These are phyloP conservation scores for Suillus plorans DNA, from an alignment of 768 basidiomycete species.

Conservation along the genomic window DNA sequence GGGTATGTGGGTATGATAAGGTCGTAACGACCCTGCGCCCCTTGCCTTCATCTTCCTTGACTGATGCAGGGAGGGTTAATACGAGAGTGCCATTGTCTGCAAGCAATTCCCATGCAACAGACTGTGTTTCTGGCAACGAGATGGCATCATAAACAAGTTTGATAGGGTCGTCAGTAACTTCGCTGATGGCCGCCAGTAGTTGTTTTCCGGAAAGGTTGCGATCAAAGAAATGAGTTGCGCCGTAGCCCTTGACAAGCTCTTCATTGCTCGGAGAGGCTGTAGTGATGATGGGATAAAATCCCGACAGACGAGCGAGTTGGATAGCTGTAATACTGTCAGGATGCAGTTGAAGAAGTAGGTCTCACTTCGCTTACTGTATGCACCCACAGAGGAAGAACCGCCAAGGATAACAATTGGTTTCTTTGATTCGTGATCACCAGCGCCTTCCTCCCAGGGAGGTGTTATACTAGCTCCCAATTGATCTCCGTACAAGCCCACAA, in stretches of 20 bases:
- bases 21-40: slow-evolving; percentile 21
- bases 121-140: slow-evolving; percentile 34
- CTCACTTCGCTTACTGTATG: slow-evolving; percentile 34
- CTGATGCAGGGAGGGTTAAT: slow-evolving; percentile 21
- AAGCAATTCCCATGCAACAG: slow-evolving; percentile 31
- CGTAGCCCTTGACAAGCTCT: slow-evolving; percentile 32
- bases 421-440: slow-evolving; percentile 39
- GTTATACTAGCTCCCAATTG: slow-evolving; percentile 39
- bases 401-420: slow-evolving; percentile 49
- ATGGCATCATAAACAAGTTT: slow-evolving; percentile 32
- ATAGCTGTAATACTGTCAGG: slow-evolving; percentile 24
- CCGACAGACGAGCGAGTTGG: slow-evolving; percentile 40
- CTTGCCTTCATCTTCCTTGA: slow-evolving; percentile 24
- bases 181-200: slow-evolving; percentile 21
- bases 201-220: slow-evolving; percentile 20
- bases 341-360: slow-evolving; percentile 5
- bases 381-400: slow-evolving; percentile 49
- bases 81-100: slow-evolving; percentile 34
- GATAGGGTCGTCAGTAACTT: slow-evolving; percentile 26
- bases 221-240: slow-evolving; percentile 43
- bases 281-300: slow-evolving; percentile 43
- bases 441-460: slow-evolving; percentile 34
- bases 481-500: slow-evolving; percentile 45
- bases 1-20: slow-evolving; percentile 20
- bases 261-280: slow-evolving; percentile 35